Conservation (phyloP, 2,329 filamentous ascomycete species). For the Pestalotiopsis sp. region DNA sequence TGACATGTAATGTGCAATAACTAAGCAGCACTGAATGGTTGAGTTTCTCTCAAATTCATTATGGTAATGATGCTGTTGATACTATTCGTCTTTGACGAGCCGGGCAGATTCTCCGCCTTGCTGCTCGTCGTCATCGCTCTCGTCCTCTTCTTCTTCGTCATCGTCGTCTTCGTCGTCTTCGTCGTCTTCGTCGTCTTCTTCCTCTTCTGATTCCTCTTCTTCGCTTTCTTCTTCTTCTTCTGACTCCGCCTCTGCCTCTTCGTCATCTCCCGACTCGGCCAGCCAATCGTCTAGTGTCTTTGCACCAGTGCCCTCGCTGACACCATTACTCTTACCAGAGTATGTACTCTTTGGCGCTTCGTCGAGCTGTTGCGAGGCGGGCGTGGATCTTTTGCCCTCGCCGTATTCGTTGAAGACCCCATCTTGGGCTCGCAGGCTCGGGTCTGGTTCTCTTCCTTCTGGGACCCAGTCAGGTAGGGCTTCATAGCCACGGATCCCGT, state of each 20-base stretch:
- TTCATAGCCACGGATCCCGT: slow-evolving; percentile 79
- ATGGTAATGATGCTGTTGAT: background rate
- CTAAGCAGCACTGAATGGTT: too few species aligned
- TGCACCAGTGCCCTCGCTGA: slow-evolving; percentile 45
- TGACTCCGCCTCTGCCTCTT: slow-evolving; percentile 12
- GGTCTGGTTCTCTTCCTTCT: slow-evolving; percentile 78
- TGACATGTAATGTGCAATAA: too few species aligned
- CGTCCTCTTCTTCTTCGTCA: slow-evolving; percentile 14
- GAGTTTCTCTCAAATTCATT: background rate
- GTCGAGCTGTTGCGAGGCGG: slow-evolving; percentile 68
- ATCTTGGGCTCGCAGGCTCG: slow-evolving; percentile 58
- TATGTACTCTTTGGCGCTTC: slow-evolving; percentile 45
- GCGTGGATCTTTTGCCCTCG: slow-evolving; percentile 46
- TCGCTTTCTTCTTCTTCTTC: slow-evolving; percentile 14
- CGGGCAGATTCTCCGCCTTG: slow-evolving; percentile 1
- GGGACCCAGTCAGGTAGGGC: slow-evolving; percentile 83
- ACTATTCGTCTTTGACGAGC: slow-evolving; percentile 9
- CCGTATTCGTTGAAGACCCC: slow-evolving; percentile 38
- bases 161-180: slow-evolving; percentile 11
- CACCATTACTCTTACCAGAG: slow-evolving; percentile 52
- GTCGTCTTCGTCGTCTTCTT: slow-evolving; percentile 13
- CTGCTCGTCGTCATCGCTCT: slow-evolving; percentile 9
- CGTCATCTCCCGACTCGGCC: slow-evolving; percentile 63
- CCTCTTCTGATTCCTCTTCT: slow-evolving; percentile 14
- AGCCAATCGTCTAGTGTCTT: slow-evolving; percentile 96